Percentiles rank a stretch among this genome's conserved stretches.
These are phyloP conservation scores for Naganishia sp. DNA, from an alignment of 1,284 basidiomycete species.

Conservation along the genomic window DNA sequence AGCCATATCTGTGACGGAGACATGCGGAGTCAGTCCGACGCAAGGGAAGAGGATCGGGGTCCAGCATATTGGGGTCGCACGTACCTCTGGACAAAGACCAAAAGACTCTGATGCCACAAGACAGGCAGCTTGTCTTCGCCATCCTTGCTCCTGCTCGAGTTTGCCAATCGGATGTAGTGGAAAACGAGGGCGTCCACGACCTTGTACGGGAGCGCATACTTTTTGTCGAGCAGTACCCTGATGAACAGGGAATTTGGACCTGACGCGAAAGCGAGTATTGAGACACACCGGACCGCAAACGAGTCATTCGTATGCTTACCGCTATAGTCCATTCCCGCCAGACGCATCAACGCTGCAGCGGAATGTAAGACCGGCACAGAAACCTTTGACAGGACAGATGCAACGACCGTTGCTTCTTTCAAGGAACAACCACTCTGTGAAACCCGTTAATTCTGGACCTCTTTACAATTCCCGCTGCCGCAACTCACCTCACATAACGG, in stretches of 20 bases:
- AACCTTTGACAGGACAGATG: slow-evolving; percentile 86
- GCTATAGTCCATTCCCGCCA: slow-evolving; percentile 95
- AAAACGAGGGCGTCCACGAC: slow-evolving; percentile 96
- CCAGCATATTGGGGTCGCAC: slow-evolving; percentile 34
- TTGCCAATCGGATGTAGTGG: slow-evolving; percentile 93
- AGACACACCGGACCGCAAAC: neutral
- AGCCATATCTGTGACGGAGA: slow-evolving; percentile 70
- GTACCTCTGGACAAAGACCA: slow-evolving; percentile 90
- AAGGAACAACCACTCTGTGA: slow-evolving; percentile 76
- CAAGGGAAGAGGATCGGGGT: neutral
- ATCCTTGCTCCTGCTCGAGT: slow-evolving; percentile 73
- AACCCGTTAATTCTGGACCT: slow-evolving; percentile 18
- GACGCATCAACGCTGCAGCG: slow-evolving; percentile 87
- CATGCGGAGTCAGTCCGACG: slow-evolving; percentile 18
- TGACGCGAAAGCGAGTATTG: slow-evolving; percentile 38
- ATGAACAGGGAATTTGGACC: slow-evolving; percentile 97
- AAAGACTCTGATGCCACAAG: slow-evolving; percentile 95
- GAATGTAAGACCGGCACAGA: slow-evolving; percentile 95
- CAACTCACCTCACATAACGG: slow-evolving; percentile 82
- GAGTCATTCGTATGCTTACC: slow-evolving; percentile 56
- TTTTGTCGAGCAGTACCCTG: slow-evolving; percentile 95
- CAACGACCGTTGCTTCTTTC: slow-evolving; percentile 93
- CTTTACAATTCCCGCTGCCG: neutral
- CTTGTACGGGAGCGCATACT: slow-evolving; percentile 97
- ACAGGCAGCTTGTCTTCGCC: slow-evolving; percentile 74